Base-by-base conservation (phyloP, 208 protist species). In the Leishmania braziliensis region DNA sequence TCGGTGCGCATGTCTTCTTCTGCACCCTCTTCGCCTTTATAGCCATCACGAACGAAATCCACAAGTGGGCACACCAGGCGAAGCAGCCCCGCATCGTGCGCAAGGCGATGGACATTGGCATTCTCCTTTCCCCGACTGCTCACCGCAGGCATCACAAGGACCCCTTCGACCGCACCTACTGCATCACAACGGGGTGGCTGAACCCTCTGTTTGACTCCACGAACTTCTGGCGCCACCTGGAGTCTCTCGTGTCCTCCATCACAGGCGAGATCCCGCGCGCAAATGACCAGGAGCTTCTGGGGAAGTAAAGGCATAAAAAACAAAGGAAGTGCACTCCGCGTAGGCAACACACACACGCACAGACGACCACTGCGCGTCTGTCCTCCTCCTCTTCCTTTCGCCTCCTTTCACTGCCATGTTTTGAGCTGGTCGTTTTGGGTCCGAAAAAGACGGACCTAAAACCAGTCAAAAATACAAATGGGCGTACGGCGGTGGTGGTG, bases 131-230 rank as follows among this genome's bases (percentile, higher is more conserved):
- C 51, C 92, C 93, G 23, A 83, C 87, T 48, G 86, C 88, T 54
- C 97, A 99, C 90, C 93, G 92, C 77, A 88, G 91, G 79, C 97
- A 99, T 82, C 97, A 99, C 88, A 90, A 92, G 74, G 95, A 94
- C 68, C 94, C 93, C 62, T 96, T 97, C 77, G 97, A 99, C 79
- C 79, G 82, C 75, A 97, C 89, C 85, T 99, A 99, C 86, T 99
- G 97, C 90, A 99, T 99, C 88, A 99, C 97, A n/a, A 98, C 93
- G 46, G 97, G 97, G 58, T 99, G 97, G 97, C 81, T 98, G 39
- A 99, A 99, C 91, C 84, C 89, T 58, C 62, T 94, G 70, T 89
- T 99, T 36, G 93, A 96, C 83, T 80, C 73, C 14, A 95, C 93
- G 50, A 87, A 96, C 84, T 99, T 98, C 81, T 99, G 97, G 97